Evolutionary conservation across 768 basidiomycete genomes (phyloP), one percentile per base, ranked within the genome.

Genomic region (Tylopilus subfusipes): DNA sequence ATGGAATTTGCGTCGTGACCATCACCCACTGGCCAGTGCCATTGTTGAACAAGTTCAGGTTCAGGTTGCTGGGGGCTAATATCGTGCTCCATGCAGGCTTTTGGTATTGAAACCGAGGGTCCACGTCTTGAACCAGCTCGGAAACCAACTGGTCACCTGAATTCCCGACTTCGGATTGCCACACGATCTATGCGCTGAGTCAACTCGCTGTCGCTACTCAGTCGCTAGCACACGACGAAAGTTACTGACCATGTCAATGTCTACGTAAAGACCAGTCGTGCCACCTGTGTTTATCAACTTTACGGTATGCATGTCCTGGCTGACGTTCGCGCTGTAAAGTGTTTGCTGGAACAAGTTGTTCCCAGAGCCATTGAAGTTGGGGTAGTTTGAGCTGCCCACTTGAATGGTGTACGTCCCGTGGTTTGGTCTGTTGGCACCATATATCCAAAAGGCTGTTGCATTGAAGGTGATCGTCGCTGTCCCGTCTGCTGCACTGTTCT

Each of bases 401-500:
- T 66, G 67, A 34, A 82, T 70, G 36, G 75, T 69, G 56, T 75
- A 83, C 2, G 49, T 54, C 0, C 81, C 78, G 59, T 82, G 78
- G 53, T 78, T 79, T 3, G 55, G 53, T 43, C 80, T 72, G 59
- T 79, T 78, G 16, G 79, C 73, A 22, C 82, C 81, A 57, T 73
- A 82, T 25, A 82, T 66, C 65, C 74, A 71, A 18, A 82, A 66
- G 4, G 73, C 73, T 10, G 75, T 77, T 19, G 78, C 81, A 40
- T 76, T 76, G 68, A 82, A 82, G n/a, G 62, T 58, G 59, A 82
- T 76, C 0, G 67, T 74, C 16, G 73, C 74, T 19, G 60, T 66
- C 10, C 76, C 76, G 6, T 68, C 67, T 38, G 55, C 19, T 1
- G 34, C 61, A 11, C 60, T 62, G 8, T 76, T 77, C 22, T 60